Percentiles rank a stretch among this genome's conserved stretches.
Conservation (phyloP, 345 rosid species). For the Lumnitzera littorea region DNA sequence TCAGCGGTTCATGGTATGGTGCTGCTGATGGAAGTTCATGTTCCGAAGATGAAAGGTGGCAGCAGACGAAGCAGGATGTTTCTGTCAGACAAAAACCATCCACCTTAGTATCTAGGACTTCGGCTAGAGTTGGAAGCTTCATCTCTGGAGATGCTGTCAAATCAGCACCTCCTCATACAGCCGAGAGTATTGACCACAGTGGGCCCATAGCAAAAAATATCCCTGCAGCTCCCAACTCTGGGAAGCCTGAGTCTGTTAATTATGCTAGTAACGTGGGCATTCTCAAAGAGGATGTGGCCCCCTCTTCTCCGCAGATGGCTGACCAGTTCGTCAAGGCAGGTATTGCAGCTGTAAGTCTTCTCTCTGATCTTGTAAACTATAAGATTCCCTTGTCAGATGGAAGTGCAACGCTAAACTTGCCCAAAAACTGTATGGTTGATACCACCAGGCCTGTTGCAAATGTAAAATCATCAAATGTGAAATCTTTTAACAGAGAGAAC, state of each 20-base stretch:
- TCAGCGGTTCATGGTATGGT: constrained; percentile 55
- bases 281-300: constrained; percentile 23
- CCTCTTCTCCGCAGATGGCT: constrained; percentile 39
- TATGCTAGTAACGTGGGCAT: constrained; percentile 38
- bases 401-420: constrained; percentile 20
- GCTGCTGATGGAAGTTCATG: constrained; percentile 66
- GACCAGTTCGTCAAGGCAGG: constrained; percentile 74
- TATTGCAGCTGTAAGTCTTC: constrained; percentile 48
- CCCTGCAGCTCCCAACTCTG: constrained; percentile 29
- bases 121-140: constrained; percentile 26
- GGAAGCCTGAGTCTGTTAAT: constrained; percentile 36
- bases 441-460: constrained; percentile 33
- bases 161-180: constrained; percentile 31
- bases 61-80: constrained; percentile 33
- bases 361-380: constrained; percentile 61
- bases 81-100: constrained; percentile 34
- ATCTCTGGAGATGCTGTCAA: constrained; percentile 28
- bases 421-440: constrained; percentile 55
- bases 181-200: constrained; percentile 20
- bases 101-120: constrained; percentile 19
- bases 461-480: constrained; percentile 47
- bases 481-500: constrained; percentile 43
- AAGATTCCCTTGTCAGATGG: constrained; percentile 58
- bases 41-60: constrained; percentile 73
- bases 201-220: constrained; percentile 27